These are phyloP conservation scores for Sporothrix sp. DNA, from an alignment of 2,329 filamentous ascomycete species.

Conservation along the genomic window DNA sequence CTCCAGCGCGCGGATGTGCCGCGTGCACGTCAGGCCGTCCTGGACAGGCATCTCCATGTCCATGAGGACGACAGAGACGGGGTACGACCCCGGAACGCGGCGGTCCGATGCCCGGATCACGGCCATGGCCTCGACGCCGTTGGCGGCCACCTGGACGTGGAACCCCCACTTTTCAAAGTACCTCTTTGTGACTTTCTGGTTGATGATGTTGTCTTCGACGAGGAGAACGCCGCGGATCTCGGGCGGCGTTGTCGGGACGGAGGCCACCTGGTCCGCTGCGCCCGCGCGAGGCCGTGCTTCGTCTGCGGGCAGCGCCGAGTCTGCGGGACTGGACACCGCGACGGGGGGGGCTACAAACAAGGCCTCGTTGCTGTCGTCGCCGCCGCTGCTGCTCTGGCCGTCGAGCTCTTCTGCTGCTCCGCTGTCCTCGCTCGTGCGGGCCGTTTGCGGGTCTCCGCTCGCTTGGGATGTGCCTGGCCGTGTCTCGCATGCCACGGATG, in stretches of 20 bases:
- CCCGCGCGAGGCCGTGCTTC: neutral
- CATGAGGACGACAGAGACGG: slow-evolving; percentile 58
- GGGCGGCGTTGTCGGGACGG: slow-evolving; percentile 9
- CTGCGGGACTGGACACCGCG: neutral
- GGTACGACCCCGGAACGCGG: slow-evolving; percentile 21
- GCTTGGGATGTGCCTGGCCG: neutral
- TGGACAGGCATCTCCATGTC: slow-evolving; percentile 69
- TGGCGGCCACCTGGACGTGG: slow-evolving; percentile 44
- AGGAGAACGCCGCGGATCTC: slow-evolving; percentile 38
- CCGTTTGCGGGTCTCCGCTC: neutral
- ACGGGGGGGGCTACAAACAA: neutral
- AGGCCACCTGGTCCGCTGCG: neutral
- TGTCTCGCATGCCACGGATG: neutral
- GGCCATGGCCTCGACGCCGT: slow-evolving; percentile 47
- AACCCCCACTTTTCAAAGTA: slow-evolving; percentile 42
- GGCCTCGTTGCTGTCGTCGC: neutral
- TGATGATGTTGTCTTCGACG: slow-evolving; percentile 53
- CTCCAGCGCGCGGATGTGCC: slow-evolving; percentile 54
- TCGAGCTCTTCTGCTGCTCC: too few species aligned
- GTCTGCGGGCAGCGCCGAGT: neutral
- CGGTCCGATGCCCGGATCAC: slow-evolving; percentile 29
- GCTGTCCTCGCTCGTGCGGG: neutral
- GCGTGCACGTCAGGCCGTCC: slow-evolving; percentile 58
- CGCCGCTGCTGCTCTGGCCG: too few species aligned
- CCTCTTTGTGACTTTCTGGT: slow-evolving; percentile 46